These are phyloP conservation scores for Neodidymelliopsis sp. DNA, from an alignment of 2,329 filamentous ascomycete genomes.

Conservation along the genomic window DNA sequence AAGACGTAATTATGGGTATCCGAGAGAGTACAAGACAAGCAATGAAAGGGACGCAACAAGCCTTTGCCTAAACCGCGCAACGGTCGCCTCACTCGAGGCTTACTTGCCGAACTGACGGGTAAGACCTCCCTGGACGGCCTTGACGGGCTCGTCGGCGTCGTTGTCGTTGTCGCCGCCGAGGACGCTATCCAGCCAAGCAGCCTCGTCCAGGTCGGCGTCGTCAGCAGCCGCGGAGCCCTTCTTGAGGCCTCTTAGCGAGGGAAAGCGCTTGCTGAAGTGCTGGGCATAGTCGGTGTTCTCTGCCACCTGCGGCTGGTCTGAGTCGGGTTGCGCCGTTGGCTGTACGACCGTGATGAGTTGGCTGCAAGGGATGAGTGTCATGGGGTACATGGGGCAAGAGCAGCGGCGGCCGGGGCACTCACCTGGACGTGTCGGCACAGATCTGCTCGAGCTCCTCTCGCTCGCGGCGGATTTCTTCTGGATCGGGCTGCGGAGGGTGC, in stretches of 20 bases:
- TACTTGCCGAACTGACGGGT: slow-evolving; percentile 49
- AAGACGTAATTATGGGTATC: slow-evolving; percentile 40
- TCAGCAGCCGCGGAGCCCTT: slow-evolving; percentile 34
- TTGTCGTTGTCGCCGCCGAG: slow-evolving; percentile 36
- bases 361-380: slow-evolving; percentile 47
- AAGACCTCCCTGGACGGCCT: slow-evolving; percentile 43
- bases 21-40: slow-evolving; percentile 32
- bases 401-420: slow-evolving; percentile 45
- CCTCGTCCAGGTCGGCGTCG: slow-evolving; percentile 43
- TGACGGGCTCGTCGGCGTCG: slow-evolving; percentile 41
- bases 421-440: slow-evolving; percentile 54
- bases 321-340: slow-evolving; percentile 49
- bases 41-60: slow-evolving; percentile 31
- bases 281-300: slow-evolving; percentile 52
- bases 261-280: slow-evolving; percentile 54
- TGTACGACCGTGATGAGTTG: slow-evolving; percentile 60
- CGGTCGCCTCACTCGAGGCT: slow-evolving; percentile 2
- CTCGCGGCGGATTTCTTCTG: slow-evolving; percentile 58
- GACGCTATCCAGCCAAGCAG: slow-evolving; percentile 43
- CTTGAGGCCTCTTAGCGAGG: slow-evolving; percentile 30
- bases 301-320: slow-evolving; percentile 27
- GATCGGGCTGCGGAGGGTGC: slow-evolving; percentile 53
- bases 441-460: slow-evolving; percentile 58
- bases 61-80: slow-evolving; percentile 11
- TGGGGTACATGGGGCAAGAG: slow-evolving; percentile 2